Base-by-base conservation (phyloP, 164 flowering plant species). In the Santalum album region DNA sequence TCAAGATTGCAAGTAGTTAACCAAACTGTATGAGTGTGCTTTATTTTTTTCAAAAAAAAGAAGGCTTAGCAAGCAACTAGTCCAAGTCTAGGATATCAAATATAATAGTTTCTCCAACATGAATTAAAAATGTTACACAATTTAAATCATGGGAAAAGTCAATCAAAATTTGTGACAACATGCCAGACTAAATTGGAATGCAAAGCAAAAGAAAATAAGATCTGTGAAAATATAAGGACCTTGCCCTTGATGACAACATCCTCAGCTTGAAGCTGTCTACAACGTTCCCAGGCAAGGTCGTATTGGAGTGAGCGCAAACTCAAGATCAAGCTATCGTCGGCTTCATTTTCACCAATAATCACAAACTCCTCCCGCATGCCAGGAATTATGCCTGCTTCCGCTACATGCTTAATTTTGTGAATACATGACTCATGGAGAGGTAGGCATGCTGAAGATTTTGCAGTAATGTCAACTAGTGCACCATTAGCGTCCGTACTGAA, bases 211-310 rank as follows among this genome's bases (percentile, higher is more conserved):
- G 25, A 29, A 6, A 43, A 38, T 5, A n/a, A 4, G 14, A 19
- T 17, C 0, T 27, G 6, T 18, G n/a, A 34, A 23, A 22, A 62
- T 15, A n/a, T 59, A 65, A 84, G 25, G 63, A 92, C 98, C 96
- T 81, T 78, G 61, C 96, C 98, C 86, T 79, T 88, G 69, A 91
- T 69, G 42, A 86, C 79, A 56, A 78, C 89, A 76, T 92, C 98
- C 76, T 92, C 98, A 43, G 95, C 84, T 68, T 88, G 96, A 57
- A 92, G 87, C 60, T 92, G 98, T 61, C 95, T 69, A 49, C 98
- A 92, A 27, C 96, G 64, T 69, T 86, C 96, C 98, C 98, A 92
- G 25, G 96, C 95, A 53, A 89, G 86, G 53, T 83, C 87, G 55
- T 71, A 82, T 60, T 88, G 96, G 60, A 81, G 60, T 16, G 75